Percentiles rank a stretch among this genome's conserved stretches.
Conservation (phyloP, 345 rosid species). For the Populus deltoides region DNA sequence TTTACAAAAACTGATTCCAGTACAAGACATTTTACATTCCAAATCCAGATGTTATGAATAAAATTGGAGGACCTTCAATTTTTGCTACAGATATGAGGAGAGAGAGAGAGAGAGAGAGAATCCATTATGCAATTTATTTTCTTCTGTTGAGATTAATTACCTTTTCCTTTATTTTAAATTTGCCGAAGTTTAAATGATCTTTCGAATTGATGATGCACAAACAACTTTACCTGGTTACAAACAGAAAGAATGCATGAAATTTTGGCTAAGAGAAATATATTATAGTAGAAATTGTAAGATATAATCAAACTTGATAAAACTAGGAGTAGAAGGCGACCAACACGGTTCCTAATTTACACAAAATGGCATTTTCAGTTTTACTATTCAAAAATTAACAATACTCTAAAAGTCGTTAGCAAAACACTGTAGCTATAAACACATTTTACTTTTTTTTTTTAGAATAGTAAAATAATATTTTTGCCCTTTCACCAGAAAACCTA, state of each 20-base stretch:
- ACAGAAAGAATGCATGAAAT: not conserved
- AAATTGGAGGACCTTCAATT: not conserved
- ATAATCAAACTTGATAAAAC: not conserved
- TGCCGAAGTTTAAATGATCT: not conserved
- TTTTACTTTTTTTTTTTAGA: too few relatives aligned
- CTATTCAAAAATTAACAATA: too few relatives aligned
- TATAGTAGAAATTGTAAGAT: not conserved
- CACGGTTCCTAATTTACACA: not conserved
- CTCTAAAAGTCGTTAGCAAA: too few relatives aligned
- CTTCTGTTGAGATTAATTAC: not conserved
- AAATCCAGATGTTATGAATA: not conserved
- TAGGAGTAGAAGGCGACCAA: not conserved
- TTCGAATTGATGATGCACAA: not conserved
- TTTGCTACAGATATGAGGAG: not conserved
- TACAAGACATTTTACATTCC: not conserved
- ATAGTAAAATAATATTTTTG: too few relatives aligned
- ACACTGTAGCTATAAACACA: too few relatives aligned
- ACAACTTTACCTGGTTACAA: not conserved
- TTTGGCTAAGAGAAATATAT: not conserved
- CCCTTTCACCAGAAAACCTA: too few relatives aligned
- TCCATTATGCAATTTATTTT: not conserved
- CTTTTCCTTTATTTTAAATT: not conserved
- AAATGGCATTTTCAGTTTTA: not conserved
- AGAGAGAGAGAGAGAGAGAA: not conserved
- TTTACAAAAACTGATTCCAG: not conserved